Conservation (phyloP, 331 rosid genomes). For the Acacia pycnantha region DNA sequence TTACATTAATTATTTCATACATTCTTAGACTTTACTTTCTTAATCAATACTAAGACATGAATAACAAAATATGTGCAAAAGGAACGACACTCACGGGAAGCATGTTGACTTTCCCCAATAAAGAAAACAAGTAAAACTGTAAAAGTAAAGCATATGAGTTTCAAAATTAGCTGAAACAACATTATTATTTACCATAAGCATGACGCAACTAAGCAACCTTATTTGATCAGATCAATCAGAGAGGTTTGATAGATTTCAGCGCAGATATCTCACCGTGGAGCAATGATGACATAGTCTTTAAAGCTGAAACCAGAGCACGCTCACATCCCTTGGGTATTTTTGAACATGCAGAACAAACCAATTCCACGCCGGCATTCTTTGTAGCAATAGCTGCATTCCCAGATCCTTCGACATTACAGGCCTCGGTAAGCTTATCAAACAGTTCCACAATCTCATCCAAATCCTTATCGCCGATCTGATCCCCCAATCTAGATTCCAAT, state of each 20-base stretch:
- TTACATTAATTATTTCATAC: background rate
- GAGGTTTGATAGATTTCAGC: background rate
- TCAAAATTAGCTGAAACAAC: background rate
- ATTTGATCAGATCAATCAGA: background rate
- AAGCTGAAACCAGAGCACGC: slow-evolving; percentile 41
- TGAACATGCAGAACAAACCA: slow-evolving; percentile 61
- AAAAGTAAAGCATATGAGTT: background rate
- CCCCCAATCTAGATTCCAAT: slow-evolving; percentile 30
- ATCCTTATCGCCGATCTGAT: slow-evolving; percentile 13
- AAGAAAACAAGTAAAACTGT: background rate
- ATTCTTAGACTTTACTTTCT: background rate
- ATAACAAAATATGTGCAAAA: background rate
- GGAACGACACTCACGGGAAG: background rate
- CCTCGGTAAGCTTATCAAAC: slow-evolving; percentile 43
- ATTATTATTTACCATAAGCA: background rate
- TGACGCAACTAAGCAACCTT: background rate
- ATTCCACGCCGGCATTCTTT: slow-evolving; percentile 65
- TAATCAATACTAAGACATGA: background rate
- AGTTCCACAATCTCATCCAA: slow-evolving; percentile 35
- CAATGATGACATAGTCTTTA: slow-evolving; percentile 52
- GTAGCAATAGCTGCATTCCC: slow-evolving; percentile 70
- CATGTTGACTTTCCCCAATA: background rate
- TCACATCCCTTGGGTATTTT: slow-evolving; percentile 37
- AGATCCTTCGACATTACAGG: slow-evolving; percentile 47
- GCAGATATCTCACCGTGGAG: slow-evolving; percentile 61